A percentile compares a stretch with the other conserved stretches of the same genome.
These are phyloP conservation scores for Dysphania ambrosioides DNA, from an alignment of 148 eudicot species.

Conservation along the genomic window DNA sequence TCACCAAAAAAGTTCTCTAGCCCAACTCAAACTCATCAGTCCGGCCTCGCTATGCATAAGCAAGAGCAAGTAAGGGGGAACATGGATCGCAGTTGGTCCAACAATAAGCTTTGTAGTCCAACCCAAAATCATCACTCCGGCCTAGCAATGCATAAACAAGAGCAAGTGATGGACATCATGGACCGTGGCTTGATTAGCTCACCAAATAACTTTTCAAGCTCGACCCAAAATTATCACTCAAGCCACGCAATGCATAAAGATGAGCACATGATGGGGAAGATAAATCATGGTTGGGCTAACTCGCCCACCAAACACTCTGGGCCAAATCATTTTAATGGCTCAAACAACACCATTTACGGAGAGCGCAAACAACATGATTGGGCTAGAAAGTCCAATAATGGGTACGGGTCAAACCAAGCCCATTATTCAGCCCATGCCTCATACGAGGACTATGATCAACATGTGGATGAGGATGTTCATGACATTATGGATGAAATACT, in stretches of 20 bases:
- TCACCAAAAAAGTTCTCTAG: neutral
- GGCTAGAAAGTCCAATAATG: neutral
- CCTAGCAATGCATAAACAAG: neutral
- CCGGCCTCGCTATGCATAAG: neutral
- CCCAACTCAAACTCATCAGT: neutral
- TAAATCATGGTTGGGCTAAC: neutral
- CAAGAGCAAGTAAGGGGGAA: constrained; percentile 13
- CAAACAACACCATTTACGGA: neutral
- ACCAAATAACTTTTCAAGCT: neutral
- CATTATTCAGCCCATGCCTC: neutral
- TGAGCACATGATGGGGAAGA: neutral
- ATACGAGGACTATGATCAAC: constrained; percentile 1
- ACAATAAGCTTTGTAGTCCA: neutral
- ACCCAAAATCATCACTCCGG: neutral
- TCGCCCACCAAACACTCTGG: constrained; percentile 3
- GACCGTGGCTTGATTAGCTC: constrained; percentile 5
- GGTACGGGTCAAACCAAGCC: neutral
- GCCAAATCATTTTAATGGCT: constrained; percentile 1
- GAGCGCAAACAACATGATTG: constrained; percentile 1
- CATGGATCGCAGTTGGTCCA: constrained; percentile 19
- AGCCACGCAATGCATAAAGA: constrained; percentile 5
- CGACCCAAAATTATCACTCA: neutral
- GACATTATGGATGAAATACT: constrained; percentile 34
- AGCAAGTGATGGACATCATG: constrained; percentile 4
- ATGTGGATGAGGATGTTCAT: constrained; percentile 21